Conservation (phyloP, 352 stramenopile species). For the Globisporangium mamillatum region DNA sequence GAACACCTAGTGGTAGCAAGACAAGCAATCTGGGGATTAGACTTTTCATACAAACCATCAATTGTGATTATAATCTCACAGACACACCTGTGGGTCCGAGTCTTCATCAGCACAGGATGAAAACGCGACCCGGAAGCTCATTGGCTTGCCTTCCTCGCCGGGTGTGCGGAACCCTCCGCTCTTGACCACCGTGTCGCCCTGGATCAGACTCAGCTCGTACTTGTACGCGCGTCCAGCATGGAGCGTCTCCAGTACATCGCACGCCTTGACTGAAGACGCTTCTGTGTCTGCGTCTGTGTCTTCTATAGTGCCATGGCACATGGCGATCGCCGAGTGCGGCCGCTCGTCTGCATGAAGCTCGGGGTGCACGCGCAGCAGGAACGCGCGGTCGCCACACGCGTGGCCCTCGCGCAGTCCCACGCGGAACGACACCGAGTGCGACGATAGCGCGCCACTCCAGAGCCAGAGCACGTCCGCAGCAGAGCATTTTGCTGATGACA, state of each 20-base stretch:
- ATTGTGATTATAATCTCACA: not conserved
- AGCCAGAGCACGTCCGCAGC: conserved; percentile 60
- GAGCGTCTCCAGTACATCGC: conserved; percentile 43
- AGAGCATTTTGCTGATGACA: conserved; percentile 22
- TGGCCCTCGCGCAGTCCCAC: conserved; percentile 59
- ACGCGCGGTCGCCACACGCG: conserved; percentile 40
- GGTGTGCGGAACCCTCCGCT: conserved; percentile 54
- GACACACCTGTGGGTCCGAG: conserved; percentile 56
- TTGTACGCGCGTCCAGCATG: conserved; percentile 49
- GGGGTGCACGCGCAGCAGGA: conserved; percentile 59
- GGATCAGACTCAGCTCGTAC: conserved; percentile 54
- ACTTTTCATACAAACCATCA: not conserved
- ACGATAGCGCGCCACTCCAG: conserved; percentile 68
- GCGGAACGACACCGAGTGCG: conserved; percentile 68
- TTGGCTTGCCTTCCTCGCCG: conserved; percentile 33
- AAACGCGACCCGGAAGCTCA: conserved; percentile 74
- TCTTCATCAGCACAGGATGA: conserved; percentile 80
- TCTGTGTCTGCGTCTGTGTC: conserved; percentile 7
- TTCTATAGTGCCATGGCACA: conserved; percentile 23
- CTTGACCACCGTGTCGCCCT: conserved; percentile 29
- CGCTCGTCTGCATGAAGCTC: conserved; percentile 38
- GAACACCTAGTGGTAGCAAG: conserved; percentile 35
- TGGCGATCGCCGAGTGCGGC: conserved; percentile 44
- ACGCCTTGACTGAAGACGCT: conserved; percentile 42
- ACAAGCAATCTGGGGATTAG: conserved; percentile 5